phyloP scores from a whole-genome alignment of 108 stramenopile species.

The Pseudonitzschia pungens region DNA sequence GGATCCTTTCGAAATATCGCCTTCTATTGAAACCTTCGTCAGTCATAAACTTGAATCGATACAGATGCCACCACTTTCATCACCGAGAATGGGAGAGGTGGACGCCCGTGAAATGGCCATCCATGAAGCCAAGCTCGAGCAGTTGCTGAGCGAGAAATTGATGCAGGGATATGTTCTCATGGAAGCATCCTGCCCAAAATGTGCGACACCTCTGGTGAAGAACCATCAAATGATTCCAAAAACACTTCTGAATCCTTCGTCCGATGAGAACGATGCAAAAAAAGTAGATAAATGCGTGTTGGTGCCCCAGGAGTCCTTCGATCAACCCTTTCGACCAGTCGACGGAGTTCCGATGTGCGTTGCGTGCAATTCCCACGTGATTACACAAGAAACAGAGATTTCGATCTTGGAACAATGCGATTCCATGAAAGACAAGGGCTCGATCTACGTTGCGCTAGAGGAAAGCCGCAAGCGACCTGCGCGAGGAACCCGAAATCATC shows the following conservation, averaged over 20 bases:
- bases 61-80: too few species aligned
- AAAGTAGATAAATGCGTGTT: constrained; percentile 4
- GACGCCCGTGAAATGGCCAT: neutral
- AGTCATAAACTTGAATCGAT: too few species aligned
- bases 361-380: constrained; percentile 39
- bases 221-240: constrained; percentile 14
- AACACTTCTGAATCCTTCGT: neutral
- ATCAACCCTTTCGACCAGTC: constrained; percentile 39
- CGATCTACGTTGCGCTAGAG: constrained; percentile 20
- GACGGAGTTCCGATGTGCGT: constrained; percentile 54
- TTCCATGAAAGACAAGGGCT: constrained; percentile 26
- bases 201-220: constrained; percentile 44
- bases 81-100: neutral
- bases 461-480: neutral
- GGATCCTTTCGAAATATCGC: too few species aligned
- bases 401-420: constrained; percentile 29
- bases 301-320: constrained; percentile 19
- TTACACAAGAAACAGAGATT: constrained; percentile 39
- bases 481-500: neutral
- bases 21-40: too few species aligned
- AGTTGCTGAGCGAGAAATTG: constrained; percentile 41
- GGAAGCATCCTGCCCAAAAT: constrained; percentile 45
- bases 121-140: constrained; percentile 32
- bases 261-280: neutral
- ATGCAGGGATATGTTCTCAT: constrained; percentile 44